A percentile compares a stretch with the other conserved stretches of the same genome.
These are phyloP conservation scores for Taiozyma sp. DNA, from an alignment of 1,139 yeast genomes.

Conservation along the genomic window DNA sequence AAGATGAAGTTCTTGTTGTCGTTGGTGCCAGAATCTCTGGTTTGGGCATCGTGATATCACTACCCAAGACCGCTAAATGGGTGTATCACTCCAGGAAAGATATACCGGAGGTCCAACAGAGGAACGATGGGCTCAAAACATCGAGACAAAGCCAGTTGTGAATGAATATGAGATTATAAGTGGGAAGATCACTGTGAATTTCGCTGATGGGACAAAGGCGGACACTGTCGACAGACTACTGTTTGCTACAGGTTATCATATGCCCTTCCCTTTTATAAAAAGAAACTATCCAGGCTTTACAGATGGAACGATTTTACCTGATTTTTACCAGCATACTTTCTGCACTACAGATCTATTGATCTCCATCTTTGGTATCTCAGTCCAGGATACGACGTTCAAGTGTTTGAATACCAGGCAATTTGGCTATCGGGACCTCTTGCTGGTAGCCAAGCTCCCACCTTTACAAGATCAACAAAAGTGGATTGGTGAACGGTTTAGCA, in stretches of 20 bases:
- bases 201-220: slow-evolving; percentile 30
- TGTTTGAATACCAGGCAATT: slow-evolving; percentile 21
- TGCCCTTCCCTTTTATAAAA: slow-evolving; percentile 30
- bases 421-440: slow-evolving; percentile 22
- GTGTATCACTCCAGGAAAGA: slow-evolving; percentile 23
- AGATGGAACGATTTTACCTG: slow-evolving; percentile 18
- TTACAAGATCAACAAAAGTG: slow-evolving; percentile 12
- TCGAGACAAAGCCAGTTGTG: slow-evolving; percentile 18
- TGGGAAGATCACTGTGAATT: slow-evolving; percentile 20
- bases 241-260: slow-evolving; percentile 37
- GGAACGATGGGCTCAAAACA: slow-evolving; percentile 7
- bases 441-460: slow-evolving; percentile 13
- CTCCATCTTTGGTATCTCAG: slow-evolving; percentile 27
- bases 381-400: slow-evolving; percentile 19
- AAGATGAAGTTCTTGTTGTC: slow-evolving; percentile 36
- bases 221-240: slow-evolving; percentile 30
- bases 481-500: slow-evolving; percentile 9
- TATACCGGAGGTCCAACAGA: slow-evolving; percentile 1
- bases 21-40: slow-evolving; percentile 46
- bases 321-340: slow-evolving; percentile 37
- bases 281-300: slow-evolving; percentile 24
- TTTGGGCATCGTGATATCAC: slow-evolving; percentile 34
- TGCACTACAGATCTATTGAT: slow-evolving; percentile 38
- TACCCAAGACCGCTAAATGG: slow-evolving; percentile 17
- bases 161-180: slow-evolving; percentile 8